Base-by-base conservation (phyloP, 2,329 filamentous ascomycete genomes). In the Ophiostoma himal-ulmi region DNA sequence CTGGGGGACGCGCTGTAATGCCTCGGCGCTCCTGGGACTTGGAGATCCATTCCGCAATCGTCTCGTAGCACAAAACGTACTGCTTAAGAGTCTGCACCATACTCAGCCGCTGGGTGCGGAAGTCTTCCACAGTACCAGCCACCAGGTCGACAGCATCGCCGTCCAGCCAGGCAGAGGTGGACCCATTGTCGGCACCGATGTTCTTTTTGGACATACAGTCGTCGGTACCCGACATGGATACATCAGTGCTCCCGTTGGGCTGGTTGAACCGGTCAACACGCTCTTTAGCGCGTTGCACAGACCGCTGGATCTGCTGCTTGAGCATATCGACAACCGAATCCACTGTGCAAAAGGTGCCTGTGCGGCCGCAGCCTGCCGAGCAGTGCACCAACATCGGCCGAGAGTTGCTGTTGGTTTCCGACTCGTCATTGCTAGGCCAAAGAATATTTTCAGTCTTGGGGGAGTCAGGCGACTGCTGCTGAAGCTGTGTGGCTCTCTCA, bases 81-180 rank as follows among this genome's bases (percentile, higher is more conserved):
- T 99, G 95, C 72, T 92, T 85, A 71, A 98, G 81, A 76, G 91
- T 97, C 80, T 98, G 95, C 62, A 99, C 94, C 94, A 98, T 99
- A 79, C 93, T 97, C 26, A 97, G 81, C 74, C 95, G 84, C 81
- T 99, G 95, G 67, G 86, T 83, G 70, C 95, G 85, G 79, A 99
- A 97, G 75, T 97, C 93, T 75, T 95, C 91, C 1, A 99, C 94
- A 0, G 94, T 95, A 77, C 88, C 89, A 73, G 92, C 89, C 67
- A 99, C 89, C 72, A 98, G 80, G 78, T 99, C 95, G 1, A 91
- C 77, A 36, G 87, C 84, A 66, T 92, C 88, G 72, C 90, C 84
- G 17, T 84, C 80, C n/a, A 94, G 78, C 91, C 91, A 96, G 22
- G 81, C 81, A 1, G 84, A 84, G 70, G 26, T 14, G 8, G 54